Evolutionary conservation across 306 rosid species (phyloP), one percentile per base, ranked within the genome.

Genomic region (Sesbania bispinosa): DNA sequence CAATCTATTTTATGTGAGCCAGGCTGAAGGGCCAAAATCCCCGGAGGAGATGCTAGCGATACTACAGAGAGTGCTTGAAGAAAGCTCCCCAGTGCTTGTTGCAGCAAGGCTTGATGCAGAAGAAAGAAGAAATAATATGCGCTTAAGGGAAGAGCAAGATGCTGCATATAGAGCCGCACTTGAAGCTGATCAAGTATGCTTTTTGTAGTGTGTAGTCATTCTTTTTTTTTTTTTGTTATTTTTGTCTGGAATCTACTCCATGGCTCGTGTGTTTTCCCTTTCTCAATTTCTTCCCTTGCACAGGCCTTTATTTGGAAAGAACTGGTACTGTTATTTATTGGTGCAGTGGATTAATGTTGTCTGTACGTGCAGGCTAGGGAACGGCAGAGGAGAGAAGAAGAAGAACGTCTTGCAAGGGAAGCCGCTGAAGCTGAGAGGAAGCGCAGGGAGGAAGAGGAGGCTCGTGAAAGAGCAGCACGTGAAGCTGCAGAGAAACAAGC

Each of bases 111-210:
- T 74, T 77, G 96, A 89, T 29, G 96, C 99, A 50, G 99, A 95
- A 85, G 97, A 95, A 89, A 88, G 99, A 73, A 80, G 54, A 58
- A 91, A 52, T 65, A 91, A 91, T 76, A 47, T 59, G 66, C 93
- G 87, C 32, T 82, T 95, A 79, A 91, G 99, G 74, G 97, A 95
- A 84, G 99, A 95, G 86, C 97, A 94, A 84, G 99, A 91, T 91
- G 97, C 99, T 77, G 99, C 99, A 38, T 95, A 82, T 73, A 86
- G 96, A 85, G 96, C 96, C 42, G 97, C 99, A 29, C 99, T 94
- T 65, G 96, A 94, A 87, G 97, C 99, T 35, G 99, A 94, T 86
- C 99, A 89, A 85, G 99, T 91, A 87, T 80, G 92, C 53, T 61
- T 39, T 66, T 62, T 61, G 52, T 46, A 18, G 45, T 30, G 46